Conservation (phyloP, 148 eudicot genomes). For the Bassia scoparia region DNA sequence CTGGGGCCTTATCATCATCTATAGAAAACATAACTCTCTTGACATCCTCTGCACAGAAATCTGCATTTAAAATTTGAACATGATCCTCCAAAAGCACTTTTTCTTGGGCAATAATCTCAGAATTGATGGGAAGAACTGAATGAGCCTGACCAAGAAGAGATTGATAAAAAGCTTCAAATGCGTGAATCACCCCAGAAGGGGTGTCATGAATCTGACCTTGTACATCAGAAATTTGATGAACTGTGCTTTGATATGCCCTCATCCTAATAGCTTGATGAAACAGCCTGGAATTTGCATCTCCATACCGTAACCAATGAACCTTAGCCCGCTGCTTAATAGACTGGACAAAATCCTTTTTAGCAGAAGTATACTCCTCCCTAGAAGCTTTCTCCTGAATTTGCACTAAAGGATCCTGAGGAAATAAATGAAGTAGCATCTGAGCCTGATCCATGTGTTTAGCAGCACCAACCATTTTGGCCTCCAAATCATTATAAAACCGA, state of each 20-base stretch:
- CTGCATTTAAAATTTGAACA: neutral
- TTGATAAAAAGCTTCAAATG: no score
- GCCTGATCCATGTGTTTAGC: no score
- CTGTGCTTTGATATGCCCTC: neutral
- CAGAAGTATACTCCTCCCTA: neutral
- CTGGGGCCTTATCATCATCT: neutral
- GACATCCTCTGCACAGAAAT: neutral
- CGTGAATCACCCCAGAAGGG: neutral
- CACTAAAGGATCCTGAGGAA: neutral
- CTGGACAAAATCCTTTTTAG: no score
- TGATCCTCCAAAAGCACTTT: neutral
- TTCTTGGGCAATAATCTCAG: neutral
- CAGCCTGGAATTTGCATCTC: neutral
- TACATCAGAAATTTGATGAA: no score
- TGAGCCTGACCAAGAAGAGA: no score
- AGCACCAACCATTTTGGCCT: no score
- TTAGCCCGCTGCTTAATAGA: neutral
- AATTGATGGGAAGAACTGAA: no score
- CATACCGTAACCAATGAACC: neutral
- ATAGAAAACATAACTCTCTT: neutral
- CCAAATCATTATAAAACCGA: no score
- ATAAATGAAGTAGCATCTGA: neutral
- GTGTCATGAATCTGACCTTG: neutral
- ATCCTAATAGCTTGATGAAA: neutral
- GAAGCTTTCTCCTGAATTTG: neutral